These are phyloP conservation scores for Amborella trichopoda DNA, from an alignment of 164 flowering plant species.

Conservation along the genomic window DNA sequence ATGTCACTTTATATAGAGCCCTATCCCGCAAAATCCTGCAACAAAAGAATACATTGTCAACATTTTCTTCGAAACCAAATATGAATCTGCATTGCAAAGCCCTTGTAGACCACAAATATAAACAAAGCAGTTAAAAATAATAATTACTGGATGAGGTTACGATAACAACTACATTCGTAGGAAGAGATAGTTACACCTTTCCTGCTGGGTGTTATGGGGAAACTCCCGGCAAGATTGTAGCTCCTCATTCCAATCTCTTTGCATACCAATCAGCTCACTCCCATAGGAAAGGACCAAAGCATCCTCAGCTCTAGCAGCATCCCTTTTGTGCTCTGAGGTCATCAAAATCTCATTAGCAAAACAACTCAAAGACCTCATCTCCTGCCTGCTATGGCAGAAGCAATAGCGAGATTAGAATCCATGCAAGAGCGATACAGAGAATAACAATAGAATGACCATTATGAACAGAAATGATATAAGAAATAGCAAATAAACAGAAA, in stretches of 20 bases:
- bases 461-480: too few relatives aligned
- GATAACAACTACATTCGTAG: not conserved
- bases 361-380: too few relatives aligned
- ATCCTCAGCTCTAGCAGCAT: constrained; percentile 97
- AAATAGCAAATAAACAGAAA: too few relatives aligned
- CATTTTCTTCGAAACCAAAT: too few relatives aligned
- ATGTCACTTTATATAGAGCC: constrained; percentile 94
- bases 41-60: too few relatives aligned
- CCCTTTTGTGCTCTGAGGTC: constrained; percentile 92
- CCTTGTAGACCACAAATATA: not conserved
- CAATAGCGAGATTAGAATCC: too few relatives aligned
- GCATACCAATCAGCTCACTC: constrained; percentile 97
- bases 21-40: constrained; percentile 89
- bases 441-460: too few relatives aligned
- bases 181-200: constrained; percentile 39
- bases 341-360: too few relatives aligned
- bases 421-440: too few relatives aligned
- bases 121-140: too few relatives aligned
- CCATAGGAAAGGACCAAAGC: constrained; percentile 86
- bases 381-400: too few relatives aligned
- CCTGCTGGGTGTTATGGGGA: constrained; percentile 78
- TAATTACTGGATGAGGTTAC: not conserved
- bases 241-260: constrained; percentile 99
- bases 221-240: constrained; percentile 96
- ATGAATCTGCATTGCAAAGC: too few relatives aligned